Evolutionary conservation across 73 alveolate genomes (phyloP).

Genomic region (Effrenium voratum): DNA sequence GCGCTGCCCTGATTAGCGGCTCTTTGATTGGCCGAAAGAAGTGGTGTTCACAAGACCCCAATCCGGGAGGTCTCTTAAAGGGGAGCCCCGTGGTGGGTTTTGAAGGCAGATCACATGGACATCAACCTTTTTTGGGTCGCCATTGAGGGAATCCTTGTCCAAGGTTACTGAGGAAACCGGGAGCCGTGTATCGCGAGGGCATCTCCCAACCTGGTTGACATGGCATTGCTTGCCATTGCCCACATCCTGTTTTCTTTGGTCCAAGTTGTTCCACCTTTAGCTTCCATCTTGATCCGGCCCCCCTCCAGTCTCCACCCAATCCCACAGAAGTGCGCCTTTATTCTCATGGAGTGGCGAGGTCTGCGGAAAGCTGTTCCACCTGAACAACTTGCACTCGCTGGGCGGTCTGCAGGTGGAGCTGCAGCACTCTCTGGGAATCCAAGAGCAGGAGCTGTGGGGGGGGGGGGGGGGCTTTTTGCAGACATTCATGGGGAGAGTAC

Average conservation of each 20-base stretch:
- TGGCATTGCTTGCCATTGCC: neutral
- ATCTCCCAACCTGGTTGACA: neutral
- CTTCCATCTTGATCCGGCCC: neutral
- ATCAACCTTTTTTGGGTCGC: no score
- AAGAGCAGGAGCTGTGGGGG: slow-evolving; percentile 23
- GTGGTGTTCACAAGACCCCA: no score
- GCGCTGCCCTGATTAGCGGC: no score
- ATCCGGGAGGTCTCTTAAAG: no score
- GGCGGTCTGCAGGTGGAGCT: slow-evolving; percentile 8
- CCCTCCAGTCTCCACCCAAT: neutral
- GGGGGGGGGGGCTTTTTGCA: neutral
- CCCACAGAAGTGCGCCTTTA: neutral
- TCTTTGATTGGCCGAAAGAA: no score
- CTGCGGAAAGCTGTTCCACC: slow-evolving; percentile 33
- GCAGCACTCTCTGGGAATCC: slow-evolving; percentile 22
- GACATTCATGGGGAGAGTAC: no score
- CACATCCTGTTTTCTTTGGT: no score
- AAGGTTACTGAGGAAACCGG: no score
- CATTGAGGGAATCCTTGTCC: no score
- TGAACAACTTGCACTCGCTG: neutral
- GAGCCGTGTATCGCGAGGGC: neutral
- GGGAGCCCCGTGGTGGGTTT: no score
- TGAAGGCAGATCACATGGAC: no score
- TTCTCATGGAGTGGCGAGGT: neutral
- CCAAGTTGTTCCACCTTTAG: no score